Evolutionary conservation across 202 grass and related monocot species (phyloP).

Genomic region (Schoenoplectus triqueter): DNA sequence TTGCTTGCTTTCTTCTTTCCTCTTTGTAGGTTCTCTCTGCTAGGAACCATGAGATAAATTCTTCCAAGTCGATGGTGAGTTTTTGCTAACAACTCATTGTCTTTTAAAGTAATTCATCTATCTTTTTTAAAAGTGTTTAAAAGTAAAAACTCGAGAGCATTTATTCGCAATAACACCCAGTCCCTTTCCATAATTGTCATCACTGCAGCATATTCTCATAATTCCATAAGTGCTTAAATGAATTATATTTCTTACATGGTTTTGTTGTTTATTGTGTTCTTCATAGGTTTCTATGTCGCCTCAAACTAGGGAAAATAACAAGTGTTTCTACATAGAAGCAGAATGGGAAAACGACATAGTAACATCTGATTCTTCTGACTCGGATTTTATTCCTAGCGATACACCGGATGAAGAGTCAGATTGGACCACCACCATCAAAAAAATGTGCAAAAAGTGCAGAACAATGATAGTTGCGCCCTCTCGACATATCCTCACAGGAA

Average conservation of each 20-base stretch:
- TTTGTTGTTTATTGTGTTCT: background rate
- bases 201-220: too few species aligned
- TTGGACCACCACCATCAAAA: too few species aligned
- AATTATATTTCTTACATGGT: slow-evolving; percentile 45
- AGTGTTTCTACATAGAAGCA: too few species aligned
- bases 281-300: background rate
- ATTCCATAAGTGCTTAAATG: background rate
- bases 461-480: too few species aligned
- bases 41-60: slow-evolving; percentile 51
- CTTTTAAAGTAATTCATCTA: background rate
- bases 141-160: background rate
- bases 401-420: too few species aligned
- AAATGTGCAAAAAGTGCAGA: too few species aligned
- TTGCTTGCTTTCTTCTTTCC: slow-evolving; percentile 35
- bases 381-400: too few species aligned
- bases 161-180: background rate
- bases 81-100: background rate
- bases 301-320: too few species aligned
- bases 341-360: too few species aligned
- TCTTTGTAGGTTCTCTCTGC: slow-evolving; percentile 59
- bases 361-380: too few species aligned
- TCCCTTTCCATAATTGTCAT: too few species aligned
- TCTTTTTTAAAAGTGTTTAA: slow-evolving; percentile 26
- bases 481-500: too few species aligned
- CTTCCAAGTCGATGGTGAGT: slow-evolving; percentile 29